Evolutionary conservation across 2,329 filamentous ascomycete species (phyloP).

Genomic region (Ophiostoma ips): DNA sequence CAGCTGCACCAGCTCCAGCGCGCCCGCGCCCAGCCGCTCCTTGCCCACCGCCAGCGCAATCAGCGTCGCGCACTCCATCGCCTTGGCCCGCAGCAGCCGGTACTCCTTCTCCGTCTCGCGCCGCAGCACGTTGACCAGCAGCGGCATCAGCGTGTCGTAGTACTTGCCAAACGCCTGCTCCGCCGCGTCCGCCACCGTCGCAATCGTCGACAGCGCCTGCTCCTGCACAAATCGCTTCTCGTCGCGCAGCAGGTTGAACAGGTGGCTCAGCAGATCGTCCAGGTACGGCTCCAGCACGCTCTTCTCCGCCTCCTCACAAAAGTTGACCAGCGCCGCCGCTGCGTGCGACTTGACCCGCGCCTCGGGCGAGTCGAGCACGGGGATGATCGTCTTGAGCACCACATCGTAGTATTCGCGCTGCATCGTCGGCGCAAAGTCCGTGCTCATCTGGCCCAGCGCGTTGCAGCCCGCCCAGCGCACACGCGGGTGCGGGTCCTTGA

Average conservation of each 20-base stretch:
- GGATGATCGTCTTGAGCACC: conserved; percentile 82
- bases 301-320: conserved; percentile 96
- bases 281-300: conserved; percentile 83
- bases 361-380: conserved; percentile 78
- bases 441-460: conserved; percentile 98
- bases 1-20: conserved; percentile 73
- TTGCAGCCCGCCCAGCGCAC: conserved; percentile 97
- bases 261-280: conserved; percentile 68
- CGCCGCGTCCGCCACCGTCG: conserved; percentile 95
- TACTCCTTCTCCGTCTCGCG: conserved; percentile 91
- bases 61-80: conserved; percentile 96
- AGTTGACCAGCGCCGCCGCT: conserved; percentile 95
- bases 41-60: conserved; percentile 93
- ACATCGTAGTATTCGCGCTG: conserved; percentile 86
- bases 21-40: conserved; percentile 78
- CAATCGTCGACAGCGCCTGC: conserved; percentile 93
- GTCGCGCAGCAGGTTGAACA: conserved; percentile 79
- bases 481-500: conserved; percentile 80
- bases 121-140: conserved; percentile 78
- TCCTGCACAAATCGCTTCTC: conserved; percentile 95
- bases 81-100: conserved; percentile 81
- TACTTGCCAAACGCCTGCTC: conserved; percentile 91
- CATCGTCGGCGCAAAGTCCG: conserved; percentile 96
- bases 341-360: conserved; percentile 93
- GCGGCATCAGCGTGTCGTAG: conserved; percentile 90